These are phyloP conservation scores for Xylaria multiplex DNA, from an alignment of 2,329 filamentous ascomycete genomes.

Conservation along the genomic window DNA sequence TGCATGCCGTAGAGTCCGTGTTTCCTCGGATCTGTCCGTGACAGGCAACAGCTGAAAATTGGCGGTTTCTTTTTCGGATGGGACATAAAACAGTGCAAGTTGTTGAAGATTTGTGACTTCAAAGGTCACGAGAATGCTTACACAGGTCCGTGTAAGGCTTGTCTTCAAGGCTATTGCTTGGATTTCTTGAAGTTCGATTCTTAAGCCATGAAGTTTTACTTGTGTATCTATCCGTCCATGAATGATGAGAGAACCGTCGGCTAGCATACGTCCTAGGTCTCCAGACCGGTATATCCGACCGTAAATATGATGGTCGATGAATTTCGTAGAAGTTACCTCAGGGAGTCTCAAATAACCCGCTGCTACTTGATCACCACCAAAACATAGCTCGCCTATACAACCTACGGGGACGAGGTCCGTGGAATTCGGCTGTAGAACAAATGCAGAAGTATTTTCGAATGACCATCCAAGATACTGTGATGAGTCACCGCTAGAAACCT, in stretches of 20 bases:
- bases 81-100: conserved; percentile 76
- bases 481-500: conserved; percentile 65
- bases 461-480: conserved; percentile 81
- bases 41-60: conserved; percentile 54
- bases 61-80: conserved; percentile 42
- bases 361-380: conserved; percentile 84
- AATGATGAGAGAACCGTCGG: conserved; percentile 79
- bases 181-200: conserved; percentile 82
- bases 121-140: conserved; percentile 67
- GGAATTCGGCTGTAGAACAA: conserved; percentile 64
- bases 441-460: conserved; percentile 79
- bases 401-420: conserved; percentile 71
- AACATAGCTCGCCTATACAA: conserved; percentile 83
- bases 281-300: conserved; percentile 85
- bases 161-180: conserved; percentile 68
- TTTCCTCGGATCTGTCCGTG: conserved; percentile 45
- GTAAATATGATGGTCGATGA: conserved; percentile 73
- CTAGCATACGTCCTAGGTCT: conserved; percentile 81
- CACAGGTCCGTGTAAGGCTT: conserved; percentile 66
- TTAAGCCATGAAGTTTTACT: conserved; percentile 82
- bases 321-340: conserved; percentile 70
- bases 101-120: conserved; percentile 56
- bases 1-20: conserved; percentile 61
- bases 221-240: conserved; percentile 80
- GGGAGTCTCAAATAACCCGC: conserved; percentile 74